Base-by-base conservation (phyloP, 2,329 filamentous ascomycete genomes). In the Macroventuria anomochaeta region DNA sequence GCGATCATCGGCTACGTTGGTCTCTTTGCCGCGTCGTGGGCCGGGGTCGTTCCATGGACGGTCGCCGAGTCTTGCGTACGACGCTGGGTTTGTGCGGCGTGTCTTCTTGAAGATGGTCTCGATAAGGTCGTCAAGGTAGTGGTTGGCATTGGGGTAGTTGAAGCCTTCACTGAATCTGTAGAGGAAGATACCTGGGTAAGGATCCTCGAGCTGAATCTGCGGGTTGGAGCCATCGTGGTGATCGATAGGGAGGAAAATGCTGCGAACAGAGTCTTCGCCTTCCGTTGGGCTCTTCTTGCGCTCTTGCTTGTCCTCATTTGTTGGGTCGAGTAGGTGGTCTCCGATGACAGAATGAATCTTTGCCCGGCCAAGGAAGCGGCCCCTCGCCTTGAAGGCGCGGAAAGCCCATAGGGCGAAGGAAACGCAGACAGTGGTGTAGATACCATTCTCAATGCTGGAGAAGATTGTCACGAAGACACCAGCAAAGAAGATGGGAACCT, bases 11-110 rank as follows among this genome's bases (percentile, higher is more conserved):
- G 59, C 32, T 73, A 76, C 7, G 64, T 72, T 57, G 8, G 56
- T 55, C 64, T 76, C 67, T 72, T 85, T 76, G 64, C 79, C 81
- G 44, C 77, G 84, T 28, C 84, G 82, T 53, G 90, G 89, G 42
- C 91, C 93, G 0, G 95, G 91, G 70, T 97, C 90, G 67, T 97
- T 97, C 95, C 95, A 97, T 1, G 95, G 93, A 11, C 93, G 84
- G 71, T 99, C 93, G 12, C 80, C 80, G 12, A 71, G 71, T 43
- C 70, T 74, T 39, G 67, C 69, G 53, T 87, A 96, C 1, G 81
- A 79, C 42, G 88, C 77, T 0, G 85, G 80, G 63, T 91, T 91
- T 1, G 91, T 96, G 37, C 91, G 88, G 34, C 89, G 87, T 4
- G 93, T 97, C 58, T 87, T 78, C 42, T 73, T 63, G 60, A 81